Evolutionary conservation across 441 rosid species (phyloP), one percentile per base, ranked within the genome.

Genomic region (Viola pubescens): DNA sequence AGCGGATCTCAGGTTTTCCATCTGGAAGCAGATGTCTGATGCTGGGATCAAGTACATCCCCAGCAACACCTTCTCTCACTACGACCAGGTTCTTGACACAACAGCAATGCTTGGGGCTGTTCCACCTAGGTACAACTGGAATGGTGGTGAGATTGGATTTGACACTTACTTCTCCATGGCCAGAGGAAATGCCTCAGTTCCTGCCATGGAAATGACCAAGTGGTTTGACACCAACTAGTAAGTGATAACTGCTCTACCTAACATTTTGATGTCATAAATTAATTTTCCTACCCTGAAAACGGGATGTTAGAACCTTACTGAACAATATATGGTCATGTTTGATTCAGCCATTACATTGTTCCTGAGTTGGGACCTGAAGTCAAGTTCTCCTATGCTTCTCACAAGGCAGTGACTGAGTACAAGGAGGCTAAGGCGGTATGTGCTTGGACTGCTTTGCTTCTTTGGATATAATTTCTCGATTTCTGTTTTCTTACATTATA

Each of bases 181-280:
- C 63, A 87, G 98, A 77, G 98, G 98, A n/a, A 92, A 87, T 64
- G 97, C 98, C 64, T 69, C 91, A 59, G 86, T 82, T 40, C 96
- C 98, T 1, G 98, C 98, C 55, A 92, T 92, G 98, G 98, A 92
- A 67, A 92, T 92, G 98, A 92, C 98, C 77, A 92, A 92, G 92
- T 92, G 98, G 98, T 92, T 89, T 60, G 98, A 92, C 84, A 92
- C 98, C 77, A 92, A 92, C 95, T 92, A 92, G 98, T 92, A 71
- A 84, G 98, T 85, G 48, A 43, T n/a, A n/a, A n/a, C n/a, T n/a
- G n/a, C n/a, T n/a, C n/a, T n/a, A n/a, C n/a, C n/a, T n/a, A n/a
- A n/a, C 34, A 47, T 43, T 39, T 19, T 62, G 38, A 26, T 26
- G 2, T 26, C 2, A n/a, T n/a, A n/a, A n/a, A n/a, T n/a, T n/a